Conservation (phyloP, 108 stramenopile genomes). For the Thalassiosira profunda region DNA sequence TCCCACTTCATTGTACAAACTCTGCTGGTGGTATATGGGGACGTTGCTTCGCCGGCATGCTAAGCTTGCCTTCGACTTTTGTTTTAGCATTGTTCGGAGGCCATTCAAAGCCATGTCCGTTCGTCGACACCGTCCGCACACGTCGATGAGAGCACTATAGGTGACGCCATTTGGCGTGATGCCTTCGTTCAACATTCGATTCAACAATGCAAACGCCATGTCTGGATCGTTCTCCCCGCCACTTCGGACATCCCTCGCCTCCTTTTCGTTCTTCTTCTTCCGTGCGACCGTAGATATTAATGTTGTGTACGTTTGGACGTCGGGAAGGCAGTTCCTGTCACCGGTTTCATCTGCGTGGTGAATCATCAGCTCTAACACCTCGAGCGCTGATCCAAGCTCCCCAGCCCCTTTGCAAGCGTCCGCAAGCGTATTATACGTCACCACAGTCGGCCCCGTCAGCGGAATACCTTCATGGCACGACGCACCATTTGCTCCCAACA, state of each 20-base stretch:
- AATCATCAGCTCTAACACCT: slow-evolving; percentile 50
- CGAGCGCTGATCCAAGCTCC: slow-evolving; percentile 71
- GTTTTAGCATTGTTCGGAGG: slow-evolving; percentile 73
- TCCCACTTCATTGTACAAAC: slow-evolving; percentile 70
- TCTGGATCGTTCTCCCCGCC: slow-evolving; percentile 72
- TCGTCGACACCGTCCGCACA: slow-evolving; percentile 72
- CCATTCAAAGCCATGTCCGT: slow-evolving; percentile 85
- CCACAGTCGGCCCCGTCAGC: slow-evolving; percentile 60
- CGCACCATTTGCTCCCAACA: slow-evolving; percentile 31
- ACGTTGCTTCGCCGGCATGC: not conserved
- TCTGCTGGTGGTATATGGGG: slow-evolving; percentile 13
- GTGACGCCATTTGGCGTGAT: slow-evolving; percentile 88
- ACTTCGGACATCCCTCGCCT: slow-evolving; percentile 38
- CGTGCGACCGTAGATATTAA: slow-evolving; percentile 87
- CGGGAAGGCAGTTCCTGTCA: slow-evolving; percentile 48
- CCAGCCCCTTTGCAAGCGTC: slow-evolving; percentile 83
- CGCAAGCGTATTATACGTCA: slow-evolving; percentile 87
- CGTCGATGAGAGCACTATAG: slow-evolving; percentile 89
- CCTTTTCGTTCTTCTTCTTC: slow-evolving; percentile 35
- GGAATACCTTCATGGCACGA: slow-evolving; percentile 60
- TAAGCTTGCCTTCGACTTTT: slow-evolving; percentile 43
- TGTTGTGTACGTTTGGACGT: slow-evolving; percentile 80
- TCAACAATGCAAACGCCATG: slow-evolving; percentile 72
- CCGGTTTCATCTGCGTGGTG: slow-evolving; percentile 43
- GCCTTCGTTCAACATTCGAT: slow-evolving; percentile 65